Base-by-base conservation (phyloP, 73 alveolate genomes). In the Tetrahymena elliotti region DNA sequence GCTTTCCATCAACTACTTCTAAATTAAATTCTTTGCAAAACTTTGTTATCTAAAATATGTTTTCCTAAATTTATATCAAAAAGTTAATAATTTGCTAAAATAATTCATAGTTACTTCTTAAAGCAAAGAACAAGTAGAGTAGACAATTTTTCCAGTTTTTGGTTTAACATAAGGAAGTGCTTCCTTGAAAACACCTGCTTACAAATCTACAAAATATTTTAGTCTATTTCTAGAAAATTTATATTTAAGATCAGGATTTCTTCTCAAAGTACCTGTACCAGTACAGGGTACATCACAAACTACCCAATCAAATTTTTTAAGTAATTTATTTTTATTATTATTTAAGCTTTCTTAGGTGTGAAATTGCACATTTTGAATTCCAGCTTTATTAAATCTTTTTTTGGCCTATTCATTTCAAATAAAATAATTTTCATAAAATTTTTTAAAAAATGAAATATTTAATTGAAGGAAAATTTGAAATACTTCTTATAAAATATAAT, bases 231-330 rank as follows among this genome's bases (percentile, higher is more conserved):
- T 82, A 40, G 96, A 94, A 94, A 97, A 96, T 94, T 97, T 96
- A 97, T 98, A 97, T 94, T 97, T 97, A 84, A 97, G 34, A 95
- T 97, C 99, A 82, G 99, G 99, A 82, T 97, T 97, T 94, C 99
- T 97, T 96, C 99, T 96, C 83, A 97, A 84, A 4, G 97, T 97
- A 37, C 99, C 99, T 33, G 98, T 88, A 13, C 98, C 98, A 41
- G 98, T 94, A 84, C 99, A 97, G 16, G 99, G 99, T 22, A 97
- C 99, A 96, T 97, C 99, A 2, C 96, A 95, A 83, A 97, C 82
- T 8, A 97, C 97, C 99, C 99, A 97, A 96, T 97, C 98, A 93
- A 97, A 97, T 94, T 97, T 97, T 52, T 68, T 84, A 27, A 68
- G 7, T 68, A 68, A 68, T 68, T 52, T 95, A 96, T 93, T 95